Evolutionary conservation across 2,329 filamentous ascomycete species (phyloP).

Genomic region (Fusarium globosum): DNA sequence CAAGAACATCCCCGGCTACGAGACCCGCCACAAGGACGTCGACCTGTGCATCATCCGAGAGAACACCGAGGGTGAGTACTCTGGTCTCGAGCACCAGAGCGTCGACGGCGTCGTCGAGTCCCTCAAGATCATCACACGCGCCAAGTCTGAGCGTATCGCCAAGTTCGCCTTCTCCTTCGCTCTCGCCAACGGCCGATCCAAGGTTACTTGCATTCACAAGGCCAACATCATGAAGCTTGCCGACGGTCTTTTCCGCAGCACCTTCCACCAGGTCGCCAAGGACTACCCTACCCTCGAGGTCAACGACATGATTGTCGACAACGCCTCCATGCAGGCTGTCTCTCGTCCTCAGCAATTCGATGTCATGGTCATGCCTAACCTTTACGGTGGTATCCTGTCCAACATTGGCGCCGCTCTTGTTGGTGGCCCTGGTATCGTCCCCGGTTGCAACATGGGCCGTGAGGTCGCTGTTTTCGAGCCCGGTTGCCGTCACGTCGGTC

Average conservation of each 20-base stretch:
- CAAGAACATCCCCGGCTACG: constrained; percentile 99
- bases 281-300: constrained; percentile 95
- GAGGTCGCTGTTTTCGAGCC: constrained; percentile 99
- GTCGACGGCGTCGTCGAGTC: constrained; percentile 97
- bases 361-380: constrained; percentile 99
- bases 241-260: constrained; percentile 98
- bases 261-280: constrained; percentile 92
- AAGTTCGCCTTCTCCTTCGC: constrained; percentile 99
- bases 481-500: constrained; percentile 97
- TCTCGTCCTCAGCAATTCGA: constrained; percentile 97
- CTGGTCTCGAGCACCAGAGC: constrained; percentile 97
- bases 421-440: constrained; percentile 95
- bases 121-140: constrained; percentile 99
- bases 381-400: constrained; percentile 98
- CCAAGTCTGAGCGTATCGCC: constrained; percentile 98
- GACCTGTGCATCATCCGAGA: constrained; percentile 99
- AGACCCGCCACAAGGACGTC: constrained; percentile 96
- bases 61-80: constrained; percentile 99
- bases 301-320: constrained; percentile 99
- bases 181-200: constrained; percentile 98
- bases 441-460: constrained; percentile 99
- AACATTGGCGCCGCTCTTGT: constrained; percentile 98
- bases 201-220: constrained; percentile 99
- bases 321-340: constrained; percentile 99
- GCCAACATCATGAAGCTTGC: constrained; percentile 99